phyloP scores from a whole-genome alignment of 192 early-diverging fungal species.

The Coemansia sp. region DNA sequence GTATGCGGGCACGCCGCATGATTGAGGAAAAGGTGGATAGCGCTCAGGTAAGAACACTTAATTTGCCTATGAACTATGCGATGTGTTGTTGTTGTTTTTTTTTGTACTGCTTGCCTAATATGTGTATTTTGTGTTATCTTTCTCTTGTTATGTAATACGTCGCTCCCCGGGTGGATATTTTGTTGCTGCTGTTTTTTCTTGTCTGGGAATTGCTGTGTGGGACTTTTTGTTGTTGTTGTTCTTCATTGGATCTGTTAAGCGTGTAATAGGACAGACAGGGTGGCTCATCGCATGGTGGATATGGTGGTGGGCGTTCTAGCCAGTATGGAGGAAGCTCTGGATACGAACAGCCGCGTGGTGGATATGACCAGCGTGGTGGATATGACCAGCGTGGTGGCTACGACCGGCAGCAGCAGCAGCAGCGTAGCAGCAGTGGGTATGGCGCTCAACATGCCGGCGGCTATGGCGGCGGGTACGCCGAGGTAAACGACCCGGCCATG shows the following conservation, averaged over 20 bases:
- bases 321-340: constrained; percentile 15
- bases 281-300: constrained; percentile 6
- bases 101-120: constrained; percentile 1
- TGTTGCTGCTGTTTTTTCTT: constrained; percentile 4
- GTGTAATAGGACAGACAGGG: constrained; percentile 18
- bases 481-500: not conserved
- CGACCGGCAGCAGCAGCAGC: not conserved
- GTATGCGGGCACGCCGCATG: constrained; percentile 41
- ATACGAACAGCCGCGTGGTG: constrained; percentile 3
- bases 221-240: constrained; percentile 4
- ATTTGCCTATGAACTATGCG: not conserved
- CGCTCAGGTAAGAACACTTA: constrained; percentile 30
- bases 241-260: not conserved
- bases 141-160: not conserved
- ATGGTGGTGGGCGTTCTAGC: constrained; percentile 15
- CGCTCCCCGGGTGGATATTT: not conserved
- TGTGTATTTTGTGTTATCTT: constrained; percentile 5
- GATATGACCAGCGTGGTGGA: no score
- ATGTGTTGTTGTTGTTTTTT: not conserved
- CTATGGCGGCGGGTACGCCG: constrained; percentile 3
- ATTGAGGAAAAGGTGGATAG: constrained; percentile 49
- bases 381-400: no score
- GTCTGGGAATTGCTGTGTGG: constrained; percentile 7
- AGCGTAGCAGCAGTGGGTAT: constrained; percentile 9
- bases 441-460: constrained; percentile 9